Base-by-base conservation (phyloP, 176 grass and related monocot genomes). In the Bromus sterilis region DNA sequence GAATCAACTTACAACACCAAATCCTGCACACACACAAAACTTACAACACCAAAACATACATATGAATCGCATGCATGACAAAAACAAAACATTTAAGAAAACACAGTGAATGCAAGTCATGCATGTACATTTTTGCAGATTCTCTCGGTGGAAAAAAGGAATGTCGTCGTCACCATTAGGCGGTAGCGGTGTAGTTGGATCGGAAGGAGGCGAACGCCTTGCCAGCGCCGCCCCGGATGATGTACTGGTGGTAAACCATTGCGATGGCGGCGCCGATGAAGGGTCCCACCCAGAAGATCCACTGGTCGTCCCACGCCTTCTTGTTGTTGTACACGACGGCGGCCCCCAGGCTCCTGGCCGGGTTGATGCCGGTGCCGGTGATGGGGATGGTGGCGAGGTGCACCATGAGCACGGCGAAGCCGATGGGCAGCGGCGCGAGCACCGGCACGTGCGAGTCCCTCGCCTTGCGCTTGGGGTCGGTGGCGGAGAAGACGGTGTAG, bases 401-500 rank as follows among this genome's bases (percentile, higher is more conserved):
- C 33, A 80, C 77, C 32, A 74, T 79, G 49, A 86, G 57, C 41
- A 86, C 83, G 3, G 83, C 74, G 63, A 84, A 84, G 0, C 82
- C 82, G 26, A 84, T 84, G 20, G 74, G 82, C 49, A 84, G 63
- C 83, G 83, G 75, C 75, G 75, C 83, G 14, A 85, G 64, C 37
- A 93, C 91, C 16, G 93, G 89, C 59, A 92, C 78, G 46, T 90
- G 85, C 2, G 93, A 86, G 74, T 92, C 89, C 41, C 93, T 39
- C 24, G 87, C 89, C 43, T 74, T 95, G 37, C 93, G 93, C 80
- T 95, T 92, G 1, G 87, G 87, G 67, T 92, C 89, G 20, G 93
- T 95, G 4, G 90, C 93, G 26, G 93, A 85, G 87, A 95, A 95
- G 9, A 94, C 92, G n/a, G 89, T 91, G 86, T 94, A 94, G 12